Percentiles rank a stretch among this genome's conserved stretches.
Evolutionary conservation across 495 filamentous ascomycete genomes (phyloP).

Genomic region (Bombardia bombarda): DNA sequence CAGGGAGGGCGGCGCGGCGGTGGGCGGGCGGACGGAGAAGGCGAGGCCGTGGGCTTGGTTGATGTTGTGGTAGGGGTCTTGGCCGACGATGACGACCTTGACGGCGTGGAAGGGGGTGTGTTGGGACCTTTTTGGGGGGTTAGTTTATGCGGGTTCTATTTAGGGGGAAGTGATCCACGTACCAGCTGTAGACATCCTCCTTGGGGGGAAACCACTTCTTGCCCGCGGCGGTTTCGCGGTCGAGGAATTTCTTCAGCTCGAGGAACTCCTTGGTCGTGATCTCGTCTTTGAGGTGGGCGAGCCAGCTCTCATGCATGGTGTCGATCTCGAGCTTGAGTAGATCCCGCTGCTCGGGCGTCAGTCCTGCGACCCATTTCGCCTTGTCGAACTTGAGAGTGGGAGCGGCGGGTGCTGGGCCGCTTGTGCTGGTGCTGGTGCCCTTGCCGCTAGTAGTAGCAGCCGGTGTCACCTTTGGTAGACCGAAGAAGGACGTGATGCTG

Average conservation of each 20-base stretch:
- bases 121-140: slow-evolving; percentile 55
- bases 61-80: slow-evolving; percentile 93
- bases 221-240: slow-evolving; percentile 61
- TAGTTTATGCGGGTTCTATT: not conserved
- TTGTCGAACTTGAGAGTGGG: slow-evolving; percentile 65
- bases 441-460: slow-evolving; percentile 16
- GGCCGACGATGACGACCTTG: slow-evolving; percentile 84
- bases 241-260: slow-evolving; percentile 78
- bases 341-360: slow-evolving; percentile 74
- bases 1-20: slow-evolving; percentile 76
- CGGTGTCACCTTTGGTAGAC: slow-evolving; percentile 25
- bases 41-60: slow-evolving; percentile 94
- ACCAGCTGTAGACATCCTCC: slow-evolving; percentile 95
- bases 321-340: slow-evolving; percentile 84
- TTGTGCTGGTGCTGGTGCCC: slow-evolving; percentile 2
- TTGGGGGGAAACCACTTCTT: slow-evolving; percentile 77
- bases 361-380: slow-evolving; percentile 68
- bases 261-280: slow-evolving; percentile 70
- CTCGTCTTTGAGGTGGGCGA: slow-evolving; percentile 78
- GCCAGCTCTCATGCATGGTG: slow-evolving; percentile 84
- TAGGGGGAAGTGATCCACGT: slow-evolving; percentile 10
- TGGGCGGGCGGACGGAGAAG: slow-evolving; percentile 89
- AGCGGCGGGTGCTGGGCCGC: slow-evolving; percentile 24
- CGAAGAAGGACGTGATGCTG: slow-evolving; percentile 50
- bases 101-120: slow-evolving; percentile 82